Evolutionary conservation across 371 early-diverging fungal species (phyloP).

Genomic region (Syncephalastrum sp.): DNA sequence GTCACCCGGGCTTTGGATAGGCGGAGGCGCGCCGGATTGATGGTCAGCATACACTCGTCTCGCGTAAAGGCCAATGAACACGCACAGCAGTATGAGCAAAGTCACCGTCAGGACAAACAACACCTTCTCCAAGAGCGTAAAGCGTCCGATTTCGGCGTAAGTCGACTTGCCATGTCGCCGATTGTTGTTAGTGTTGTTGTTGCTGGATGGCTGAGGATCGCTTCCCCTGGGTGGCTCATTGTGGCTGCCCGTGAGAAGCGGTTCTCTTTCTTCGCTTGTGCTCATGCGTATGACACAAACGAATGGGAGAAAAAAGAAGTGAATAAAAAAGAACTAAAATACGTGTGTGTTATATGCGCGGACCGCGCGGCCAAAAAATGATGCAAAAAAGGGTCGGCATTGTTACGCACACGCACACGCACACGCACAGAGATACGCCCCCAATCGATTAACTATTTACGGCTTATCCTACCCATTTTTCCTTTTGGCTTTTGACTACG

Average conservation of each 20-base stretch:
- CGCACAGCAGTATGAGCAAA: constrained; percentile 34
- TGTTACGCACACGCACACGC: no score
- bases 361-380: no score
- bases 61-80: constrained; percentile 41
- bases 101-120: constrained; percentile 25
- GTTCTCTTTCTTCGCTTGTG: constrained; percentile 37
- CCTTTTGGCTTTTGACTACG: no score
- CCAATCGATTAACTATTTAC: no score
- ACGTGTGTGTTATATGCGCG: no score
- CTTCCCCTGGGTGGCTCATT: background rate
- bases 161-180: background rate
- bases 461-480: no score
- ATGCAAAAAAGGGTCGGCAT: no score
- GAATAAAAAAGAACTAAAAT: no score
- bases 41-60: constrained; percentile 30
- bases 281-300: background rate
- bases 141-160: constrained; percentile 23
- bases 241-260: constrained; percentile 15
- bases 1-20: background rate
- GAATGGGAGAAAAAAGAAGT: no score
- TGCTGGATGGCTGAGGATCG: background rate
- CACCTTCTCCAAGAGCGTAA: constrained; percentile 35
- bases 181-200: constrained; percentile 3
- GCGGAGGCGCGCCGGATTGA: constrained; percentile 8
- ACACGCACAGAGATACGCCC: no score